A percentile compares a stretch with the other conserved stretches of the same genome.
Evolutionary conservation across 225 moss, liverwort and hornwort genomes (phyloP).

Genomic region (Bryum argenteum): DNA sequence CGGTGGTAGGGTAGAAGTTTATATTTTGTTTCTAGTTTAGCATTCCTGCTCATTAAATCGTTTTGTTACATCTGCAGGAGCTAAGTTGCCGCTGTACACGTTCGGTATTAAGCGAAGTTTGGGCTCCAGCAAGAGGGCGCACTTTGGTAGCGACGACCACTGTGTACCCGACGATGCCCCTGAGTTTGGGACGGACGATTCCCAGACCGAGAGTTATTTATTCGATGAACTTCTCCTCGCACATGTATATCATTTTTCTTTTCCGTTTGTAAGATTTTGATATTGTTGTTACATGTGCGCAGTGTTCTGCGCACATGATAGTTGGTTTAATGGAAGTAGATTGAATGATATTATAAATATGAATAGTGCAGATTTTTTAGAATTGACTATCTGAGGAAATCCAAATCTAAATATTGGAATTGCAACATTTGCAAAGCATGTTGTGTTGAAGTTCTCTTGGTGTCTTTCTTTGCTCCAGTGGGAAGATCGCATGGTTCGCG

Average conservation of each 20-base stretch:
- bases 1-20: constrained; percentile 1
- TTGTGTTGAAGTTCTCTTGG: no score
- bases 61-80: constrained; percentile 50
- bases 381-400: no score
- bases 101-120: constrained; percentile 40
- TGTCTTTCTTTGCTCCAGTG: constrained; percentile 43
- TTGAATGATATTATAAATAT: no score
- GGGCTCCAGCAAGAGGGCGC: constrained; percentile 37
- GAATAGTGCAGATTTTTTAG: no score
- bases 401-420: no score
- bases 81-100: constrained; percentile 61
- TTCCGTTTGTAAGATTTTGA: no score
- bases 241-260: constrained; percentile 39
- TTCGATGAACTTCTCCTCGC: constrained; percentile 65
- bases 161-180: constrained; percentile 28
- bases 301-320: no score
- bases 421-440: no score
- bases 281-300: no score
- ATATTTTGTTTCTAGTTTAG: not conserved
- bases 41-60: not conserved
- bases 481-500: constrained; percentile 65
- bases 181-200: constrained; percentile 8
- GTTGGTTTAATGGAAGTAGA: no score
- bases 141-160: constrained; percentile 31
- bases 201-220: constrained; percentile 38